Base-by-base conservation (phyloP, 805 yeast genomes). In the Pichia rugopelliculosa region DNA sequence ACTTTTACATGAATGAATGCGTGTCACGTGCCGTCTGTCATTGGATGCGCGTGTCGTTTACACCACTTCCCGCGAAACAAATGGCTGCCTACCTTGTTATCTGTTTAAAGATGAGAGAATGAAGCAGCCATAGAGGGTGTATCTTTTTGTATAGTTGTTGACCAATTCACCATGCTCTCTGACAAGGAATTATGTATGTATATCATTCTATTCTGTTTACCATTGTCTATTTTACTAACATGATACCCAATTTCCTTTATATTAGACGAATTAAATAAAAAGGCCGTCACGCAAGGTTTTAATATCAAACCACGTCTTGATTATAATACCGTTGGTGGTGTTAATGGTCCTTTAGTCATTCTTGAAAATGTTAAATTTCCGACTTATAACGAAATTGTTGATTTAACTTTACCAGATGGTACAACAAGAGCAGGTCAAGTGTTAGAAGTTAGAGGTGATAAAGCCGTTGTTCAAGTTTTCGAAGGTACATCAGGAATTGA, bases 401-500 rank as follows among this genome's bases (percentile, higher is more conserved):
- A 90, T 69, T 77, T 93, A 62, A 95, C 99, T 11, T 76, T 93
- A 52, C 99, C 99, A 42, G 99, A 95, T 66, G 99, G 99, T 11
- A 70, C 93, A 20, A 72, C 74, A 44, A 86, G 99, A 71, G 96
- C 96, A 50, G 99, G 99, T 62, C 98, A 93, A 71, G 99, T 93
- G 22, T 78, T 93, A 63, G 99, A 93, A 72, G 98, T 95, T 50
- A 84, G 95, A 71, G 99, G 99, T 53, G 81, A 86, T 61, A 84
- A 93, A 66, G 99, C 99, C 47, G 81, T 93, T 68, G 99, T 93
- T 45, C 99, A 93, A 77, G 99, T 93, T 44, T 93, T 93, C 65
- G 98, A 93, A 74, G 99, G 99, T 64, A 93, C 99, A 45, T 84
- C 96, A 6, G 99, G 99, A 62, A 87, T 93, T 59, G 99, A 93